Percentiles rank a stretch among this genome's conserved stretches.
Conservation (phyloP, 1,139 yeast species). For the Pichia kudriavzevii region DNA sequence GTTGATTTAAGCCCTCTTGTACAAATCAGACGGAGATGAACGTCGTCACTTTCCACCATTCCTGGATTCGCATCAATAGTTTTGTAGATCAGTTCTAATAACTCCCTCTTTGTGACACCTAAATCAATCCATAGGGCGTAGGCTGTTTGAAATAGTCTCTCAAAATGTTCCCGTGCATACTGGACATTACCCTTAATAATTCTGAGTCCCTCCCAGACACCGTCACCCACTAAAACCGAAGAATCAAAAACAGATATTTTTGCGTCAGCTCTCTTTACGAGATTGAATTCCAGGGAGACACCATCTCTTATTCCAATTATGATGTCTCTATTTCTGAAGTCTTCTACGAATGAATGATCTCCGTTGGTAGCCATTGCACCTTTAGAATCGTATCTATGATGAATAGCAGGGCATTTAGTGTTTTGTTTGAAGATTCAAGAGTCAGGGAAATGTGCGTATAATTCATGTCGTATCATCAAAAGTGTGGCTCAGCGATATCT, state of each 20-base stretch:
- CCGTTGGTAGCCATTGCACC: conserved; percentile 1
- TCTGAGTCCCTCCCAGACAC: conserved; percentile 8
- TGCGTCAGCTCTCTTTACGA: conserved; percentile 7
- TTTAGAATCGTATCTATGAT: too few species aligned
- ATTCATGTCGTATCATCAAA: too few species aligned
- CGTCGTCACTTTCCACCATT: conserved; percentile 5
- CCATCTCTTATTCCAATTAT: conserved; percentile 8
- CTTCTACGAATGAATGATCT: conserved; percentile 7
- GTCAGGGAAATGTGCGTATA: too few species aligned
- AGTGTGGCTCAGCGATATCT: too few species aligned
- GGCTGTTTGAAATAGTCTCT: conserved; percentile 8
- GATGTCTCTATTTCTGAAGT: conserved; percentile 5
- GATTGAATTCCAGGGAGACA: conserved; percentile 4
- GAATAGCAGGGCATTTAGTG: too few species aligned
- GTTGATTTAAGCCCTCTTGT: conserved; percentile 9
- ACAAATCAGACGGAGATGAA: conserved; percentile 8
- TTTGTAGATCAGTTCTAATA: conserved; percentile 6
- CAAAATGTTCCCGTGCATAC: conserved; percentile 7
- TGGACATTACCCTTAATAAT: conserved; percentile 6
- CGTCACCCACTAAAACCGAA: conserved; percentile 6
- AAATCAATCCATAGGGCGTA: conserved; percentile 9
- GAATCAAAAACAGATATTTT: conserved; percentile 10
- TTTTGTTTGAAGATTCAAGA: too few species aligned
- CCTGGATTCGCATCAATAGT: conserved; percentile 9
- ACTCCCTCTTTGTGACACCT: conserved; percentile 5